phyloP scores from a whole-genome alignment of 495 filamentous ascomycete genomes.

The Elaphomyces granulatus region DNA sequence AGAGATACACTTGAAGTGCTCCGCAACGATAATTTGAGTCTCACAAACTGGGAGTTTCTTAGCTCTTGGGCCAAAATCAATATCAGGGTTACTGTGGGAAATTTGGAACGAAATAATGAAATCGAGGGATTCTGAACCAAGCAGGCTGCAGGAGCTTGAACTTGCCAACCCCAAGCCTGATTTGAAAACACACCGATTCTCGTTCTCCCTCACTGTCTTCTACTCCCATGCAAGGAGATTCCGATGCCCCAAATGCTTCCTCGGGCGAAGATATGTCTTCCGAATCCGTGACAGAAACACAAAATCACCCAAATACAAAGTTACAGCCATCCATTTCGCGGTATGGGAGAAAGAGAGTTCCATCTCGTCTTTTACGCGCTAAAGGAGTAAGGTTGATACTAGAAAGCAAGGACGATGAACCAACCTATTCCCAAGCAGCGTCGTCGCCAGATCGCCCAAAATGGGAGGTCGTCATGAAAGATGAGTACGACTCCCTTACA shows the following conservation, averaged over 20 bases:
- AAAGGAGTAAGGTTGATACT: not conserved
- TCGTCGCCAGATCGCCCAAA: not conserved
- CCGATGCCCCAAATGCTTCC: not conserved
- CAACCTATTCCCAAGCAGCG: not conserved
- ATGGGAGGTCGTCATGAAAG: not conserved
- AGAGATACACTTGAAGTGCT: too few species aligned
- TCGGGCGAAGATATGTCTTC: not conserved
- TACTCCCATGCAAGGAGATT: not conserved
- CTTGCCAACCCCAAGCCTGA: too few species aligned
- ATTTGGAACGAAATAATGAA: not conserved
- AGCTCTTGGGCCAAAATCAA: too few species aligned
- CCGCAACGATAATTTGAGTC: too few species aligned
- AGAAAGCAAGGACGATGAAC: not conserved
- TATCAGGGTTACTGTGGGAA: not conserved
- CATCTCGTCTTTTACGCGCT: not conserved
- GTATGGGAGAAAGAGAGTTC: not conserved
- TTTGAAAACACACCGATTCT: too few species aligned
- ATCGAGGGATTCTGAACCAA: not conserved
- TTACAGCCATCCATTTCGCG: not conserved
- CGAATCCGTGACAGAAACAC: not conserved
- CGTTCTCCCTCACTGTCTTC: not conserved
- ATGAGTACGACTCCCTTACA: not conserved
- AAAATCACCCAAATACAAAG: not conserved
- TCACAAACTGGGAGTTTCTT: too few species aligned
- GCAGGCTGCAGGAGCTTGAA: not conserved